Evolutionary conservation across 31 red algal genomes (phyloP).

Genomic region (Asparagopsis taxiformis): DNA sequence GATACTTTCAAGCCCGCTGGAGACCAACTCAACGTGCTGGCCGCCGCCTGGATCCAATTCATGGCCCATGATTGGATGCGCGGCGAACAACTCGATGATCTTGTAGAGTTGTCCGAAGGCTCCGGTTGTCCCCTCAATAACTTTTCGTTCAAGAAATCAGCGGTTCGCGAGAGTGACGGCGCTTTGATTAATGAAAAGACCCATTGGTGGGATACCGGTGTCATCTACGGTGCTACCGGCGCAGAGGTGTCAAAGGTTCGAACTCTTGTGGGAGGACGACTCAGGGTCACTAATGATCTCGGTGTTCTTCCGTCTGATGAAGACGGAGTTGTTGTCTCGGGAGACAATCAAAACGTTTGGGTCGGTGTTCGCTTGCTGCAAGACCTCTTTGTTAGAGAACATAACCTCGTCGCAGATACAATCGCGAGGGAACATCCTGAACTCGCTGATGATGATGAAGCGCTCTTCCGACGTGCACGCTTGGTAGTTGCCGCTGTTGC

Average conservation of each 20-base stretch:
- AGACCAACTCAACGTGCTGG: constrained; percentile 37
- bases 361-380: constrained; percentile 27
- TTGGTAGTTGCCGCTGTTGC: constrained; percentile 18
- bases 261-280: neutral
- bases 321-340: neutral
- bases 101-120: neutral
- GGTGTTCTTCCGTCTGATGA: neutral
- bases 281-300: neutral
- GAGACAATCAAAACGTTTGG: constrained; percentile 21
- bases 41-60: constrained; percentile 38
- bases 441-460: constrained; percentile 14
- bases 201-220: constrained; percentile 29
- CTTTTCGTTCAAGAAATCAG: constrained; percentile 2
- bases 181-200: constrained; percentile 25
- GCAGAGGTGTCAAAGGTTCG: constrained; percentile 4
- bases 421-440: constrained; percentile 6
- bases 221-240: constrained; percentile 16
- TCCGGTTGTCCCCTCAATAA: constrained; percentile 8
- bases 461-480: constrained; percentile 19
- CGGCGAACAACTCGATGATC: neutral
- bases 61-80: constrained; percentile 29
- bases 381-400: constrained; percentile 22
- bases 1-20: constrained; percentile 10
- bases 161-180: neutral
- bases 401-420: constrained; percentile 23